Evolutionary conservation across 2,329 filamentous ascomycete genomes (phyloP), one percentile per base, ranked within the genome.

Genomic region (Furcasterigmium furcatum): DNA sequence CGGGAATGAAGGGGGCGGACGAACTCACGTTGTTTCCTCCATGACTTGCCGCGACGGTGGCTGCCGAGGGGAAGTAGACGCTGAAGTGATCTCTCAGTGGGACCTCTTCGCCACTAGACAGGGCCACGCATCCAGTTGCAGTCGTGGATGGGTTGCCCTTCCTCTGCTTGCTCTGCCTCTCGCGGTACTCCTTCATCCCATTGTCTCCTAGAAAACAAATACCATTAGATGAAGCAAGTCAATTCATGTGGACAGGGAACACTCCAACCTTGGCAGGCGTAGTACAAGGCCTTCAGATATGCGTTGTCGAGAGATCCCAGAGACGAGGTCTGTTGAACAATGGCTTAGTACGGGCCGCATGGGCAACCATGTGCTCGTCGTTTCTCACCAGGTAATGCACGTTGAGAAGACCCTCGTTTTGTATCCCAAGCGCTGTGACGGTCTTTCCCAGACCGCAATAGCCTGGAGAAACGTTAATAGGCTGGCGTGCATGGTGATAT

Each of bases 11-110:
- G n/a, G n/a, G n/a, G n/a, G n/a, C n/a, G 24, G 24, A 7, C 24
- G 24, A 27, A 69, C 77, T 63, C 56, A 84, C 82, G 46, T 66
- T 62, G 46, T 64, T 69, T 3, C 86, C 87, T 24, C 83, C 86
- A 50, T 72, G 79, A 56, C 87, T 91, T 24, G 65, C 61, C 9
- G 62, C 59, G 4, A 95, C 84, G 1, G 89, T 95, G 18, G 83
- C 66, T 10, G 79, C 65, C 2, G 86, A 90, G 3, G 91, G 91
- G 57, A 92, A 96, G 64, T 91, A 95, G 43, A 95, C 77, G 9
- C 84, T 79, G 54, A 94, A 79, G 40, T 73, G 72, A 25, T 80
- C 65, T 50, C 67, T 67, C 29, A 70, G 52, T 43, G 46, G 46
- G 18, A 41, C 45, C 25, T 43, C 13, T 20, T 38, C 8, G n/a